These are phyloP conservation scores for Neonectria ditissima DNA, from an alignment of 2,329 filamentous ascomycete species.

Conservation along the genomic window DNA sequence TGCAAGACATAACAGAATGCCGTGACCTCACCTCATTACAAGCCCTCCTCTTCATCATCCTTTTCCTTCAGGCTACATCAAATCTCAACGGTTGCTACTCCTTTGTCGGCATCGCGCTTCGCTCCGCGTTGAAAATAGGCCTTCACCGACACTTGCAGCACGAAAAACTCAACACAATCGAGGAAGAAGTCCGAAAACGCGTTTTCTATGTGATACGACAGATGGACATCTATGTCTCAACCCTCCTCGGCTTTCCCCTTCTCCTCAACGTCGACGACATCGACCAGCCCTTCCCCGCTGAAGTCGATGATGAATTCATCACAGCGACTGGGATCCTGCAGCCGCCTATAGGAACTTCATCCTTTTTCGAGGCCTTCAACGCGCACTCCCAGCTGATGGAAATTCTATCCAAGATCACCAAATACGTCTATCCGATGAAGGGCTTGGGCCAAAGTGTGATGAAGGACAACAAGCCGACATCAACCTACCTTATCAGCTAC, in stretches of 20 bases:
- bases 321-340: conserved; percentile 67
- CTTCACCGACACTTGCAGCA: conserved; percentile 79
- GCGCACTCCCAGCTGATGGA: conserved; percentile 73
- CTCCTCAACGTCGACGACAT: conserved; percentile 73
- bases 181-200: conserved; percentile 72
- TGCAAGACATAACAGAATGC: conserved; percentile 76
- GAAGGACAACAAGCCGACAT: conserved; percentile 56
- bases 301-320: conserved; percentile 76
- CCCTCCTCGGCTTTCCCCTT: conserved; percentile 74
- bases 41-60: conserved; percentile 81
- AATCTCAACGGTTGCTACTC: conserved; percentile 84
- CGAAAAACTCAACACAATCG: conserved; percentile 70
- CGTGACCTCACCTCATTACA: conserved; percentile 81
- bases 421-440: conserved; percentile 74
- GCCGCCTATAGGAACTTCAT: conserved; percentile 67
- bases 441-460: conserved; percentile 61
- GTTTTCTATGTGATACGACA: conserved; percentile 77
- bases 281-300: conserved; percentile 73
- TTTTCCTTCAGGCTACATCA: conserved; percentile 84
- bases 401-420: conserved; percentile 73
- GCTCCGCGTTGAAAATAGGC: conserved; percentile 81
- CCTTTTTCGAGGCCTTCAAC: conserved; percentile 74
- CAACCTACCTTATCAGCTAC: conserved; percentile 73
- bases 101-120: conserved; percentile 81
- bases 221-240: conserved; percentile 78